Base-by-base conservation (phyloP, 108 stramenopile genomes). In the Cyclotella choctawhatcheeana region DNA sequence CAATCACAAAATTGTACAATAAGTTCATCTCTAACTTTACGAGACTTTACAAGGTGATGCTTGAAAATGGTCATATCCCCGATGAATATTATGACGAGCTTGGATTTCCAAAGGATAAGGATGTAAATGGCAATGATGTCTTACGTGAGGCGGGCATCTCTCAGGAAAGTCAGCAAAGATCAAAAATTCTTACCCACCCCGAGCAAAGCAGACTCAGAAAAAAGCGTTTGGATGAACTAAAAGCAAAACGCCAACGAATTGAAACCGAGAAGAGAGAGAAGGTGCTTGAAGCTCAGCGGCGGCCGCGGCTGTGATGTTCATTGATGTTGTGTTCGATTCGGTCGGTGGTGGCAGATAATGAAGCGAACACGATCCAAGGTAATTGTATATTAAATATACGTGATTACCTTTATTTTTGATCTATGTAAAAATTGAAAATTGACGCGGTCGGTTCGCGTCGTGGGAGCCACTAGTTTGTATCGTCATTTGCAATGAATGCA, bases 181-280 rank as follows among this genome's bases (percentile, higher is more conserved):
- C 65, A 29, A 66, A 66, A 32, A 51, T 47, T 29, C 22, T 66
- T 6, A 66, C 65, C 34, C 65, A 66, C 48, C 8, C 13, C n/a
- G 13, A 66, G 10, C 65, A 66, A 51, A 31, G 27, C 10, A 27
- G 29, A 17, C 18, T 66, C 32, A 13, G 12, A 18, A n/a, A 10
- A n/a, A 3, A n/a, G 18, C 48, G 65, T 29, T 31, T 32, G 7
- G 48, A 66, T 32, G 5, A 34, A 31, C 16, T 66, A 16, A 16
- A 18, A 51, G 29, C 14, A 50, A 20, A 2, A 2, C 44, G 52
- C 32, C 21, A 31, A 17, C 50, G 52, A 32, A 26, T 51, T 18
- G 43, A 21, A 2, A 17, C 50, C 30, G 18, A 66, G 44, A 30
- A 51, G 16, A 17, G 31, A 50, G 8, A 30, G 3, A 44, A 34